Base-by-base conservation (phyloP, 495 filamentous ascomycete species). In the Podospora bellae-mahoneyi region DNA sequence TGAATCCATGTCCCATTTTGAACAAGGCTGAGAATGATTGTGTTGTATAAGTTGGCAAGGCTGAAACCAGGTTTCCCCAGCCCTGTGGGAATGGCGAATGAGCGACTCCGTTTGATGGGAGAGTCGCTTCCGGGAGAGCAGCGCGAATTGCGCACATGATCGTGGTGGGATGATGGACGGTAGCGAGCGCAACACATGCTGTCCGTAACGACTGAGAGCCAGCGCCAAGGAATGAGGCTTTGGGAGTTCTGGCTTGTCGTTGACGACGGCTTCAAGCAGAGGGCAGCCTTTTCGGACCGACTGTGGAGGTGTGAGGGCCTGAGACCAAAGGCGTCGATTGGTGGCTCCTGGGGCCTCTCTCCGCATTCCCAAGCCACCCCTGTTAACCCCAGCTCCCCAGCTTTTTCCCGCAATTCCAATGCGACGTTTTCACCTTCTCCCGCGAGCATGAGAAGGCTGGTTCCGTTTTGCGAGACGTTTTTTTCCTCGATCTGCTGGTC, bases 271-370 rank as follows among this genome's bases (percentile, higher is more conserved):
- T 23, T 44, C 7, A 48, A 57, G 32, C 23, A 20, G 62, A 44
- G 62, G 39, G 65, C 66, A 77, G 75, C 75, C 75, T 77, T 65
- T 68, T 77, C 75, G 75, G 75, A 57, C 75, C 75, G 74, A 77
- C 63, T 77, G 62, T 72, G 71, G 67, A 60, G 53, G 15, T 4
- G 53, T 30, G 65, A 67, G 68, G 66, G 71, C 53, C 66, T 69
- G 73, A 74, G 73, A 73, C 73, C 69, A 58, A 55, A 69, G 73
- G 64, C 66, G 68, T 68, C 68, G 60, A 60, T 61, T 66, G 63
- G 61, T 61, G 19, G 48, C 55, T 62, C 64, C 34, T 62, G 26
- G 59, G 10, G 30, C 7, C n/a, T 23, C 53, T 64, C 75, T 77
- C 75, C 74, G 74, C 75, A 76, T 73, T 74, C 69, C 65, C 64